A percentile compares a stretch with the other conserved stretches of the same genome.
Evolutionary conservation across 2,329 filamentous ascomycete species (phyloP).

Genomic region (Ophiostoma piceae): DNA sequence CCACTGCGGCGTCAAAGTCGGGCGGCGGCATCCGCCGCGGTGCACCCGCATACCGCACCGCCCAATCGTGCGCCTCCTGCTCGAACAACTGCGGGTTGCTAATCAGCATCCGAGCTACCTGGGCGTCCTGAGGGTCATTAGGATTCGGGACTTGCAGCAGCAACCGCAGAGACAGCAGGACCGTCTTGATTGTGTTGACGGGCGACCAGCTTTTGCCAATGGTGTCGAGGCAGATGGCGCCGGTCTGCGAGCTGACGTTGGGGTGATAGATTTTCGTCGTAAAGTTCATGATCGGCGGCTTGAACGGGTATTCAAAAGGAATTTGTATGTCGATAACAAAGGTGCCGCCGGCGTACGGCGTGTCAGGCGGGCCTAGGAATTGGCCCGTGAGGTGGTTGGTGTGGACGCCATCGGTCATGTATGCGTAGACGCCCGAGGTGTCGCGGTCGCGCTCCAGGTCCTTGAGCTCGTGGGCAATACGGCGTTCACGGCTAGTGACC

Average conservation of each 20-base stretch:
- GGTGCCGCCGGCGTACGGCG: slow-evolving; percentile 82
- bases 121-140: slow-evolving; percentile 92
- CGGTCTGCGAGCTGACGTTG: slow-evolving; percentile 90
- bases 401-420: slow-evolving; percentile 53
- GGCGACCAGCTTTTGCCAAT: slow-evolving; percentile 88
- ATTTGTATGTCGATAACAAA: slow-evolving; percentile 83
- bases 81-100: slow-evolving; percentile 73
- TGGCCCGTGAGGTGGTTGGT: slow-evolving; percentile 77
- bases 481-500: slow-evolving; percentile 50
- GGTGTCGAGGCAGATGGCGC: slow-evolving; percentile 94
- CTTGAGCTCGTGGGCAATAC: slow-evolving; percentile 68
- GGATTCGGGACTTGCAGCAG: slow-evolving; percentile 91
- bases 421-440: slow-evolving; percentile 69
- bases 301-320: slow-evolving; percentile 86
- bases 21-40: slow-evolving; percentile 43
- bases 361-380: slow-evolving; percentile 83
- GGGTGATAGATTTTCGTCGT: slow-evolving; percentile 95
- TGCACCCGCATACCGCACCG: slow-evolving; percentile 74
- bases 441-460: slow-evolving; percentile 68
- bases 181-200: slow-evolving; percentile 92
- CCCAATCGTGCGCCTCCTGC: slow-evolving; percentile 82
- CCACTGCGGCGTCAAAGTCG: slow-evolving; percentile 28
- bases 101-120: slow-evolving; percentile 87
- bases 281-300: slow-evolving; percentile 85
- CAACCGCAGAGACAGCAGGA: slow-evolving; percentile 86